Evolutionary conservation across 768 basidiomycete genomes (phyloP), one percentile per base, ranked within the genome.

Genomic region (Auricularia heimuer): DNA sequence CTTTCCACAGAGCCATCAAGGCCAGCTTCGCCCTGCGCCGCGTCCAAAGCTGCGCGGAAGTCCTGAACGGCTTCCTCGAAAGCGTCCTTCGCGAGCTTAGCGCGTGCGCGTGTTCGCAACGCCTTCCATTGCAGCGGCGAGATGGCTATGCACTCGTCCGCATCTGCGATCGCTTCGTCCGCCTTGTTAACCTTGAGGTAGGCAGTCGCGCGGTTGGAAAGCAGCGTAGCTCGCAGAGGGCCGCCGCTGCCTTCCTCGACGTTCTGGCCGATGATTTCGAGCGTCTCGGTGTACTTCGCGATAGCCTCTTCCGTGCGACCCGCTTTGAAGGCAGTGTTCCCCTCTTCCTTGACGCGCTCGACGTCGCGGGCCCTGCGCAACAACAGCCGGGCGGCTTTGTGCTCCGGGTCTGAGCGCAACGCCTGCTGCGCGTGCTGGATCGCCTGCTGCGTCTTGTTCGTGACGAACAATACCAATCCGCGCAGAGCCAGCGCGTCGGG

Each of bases 201-300:
- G 0, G 92, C 87, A 1, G 90, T 91, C 1, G 93, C 93, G 3
- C 92, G 85, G 70, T 95, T 95, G 2, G 88, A 90, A 8, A 93
- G 76, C 3, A 95, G 75, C 1, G 88, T 87, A 1, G 91, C 89
- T 12, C 89, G 85, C 34, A 94, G 87, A 64, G 88, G 84, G 7
- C 92, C 92, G 18, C 93, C 92, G 68, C 83, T 83, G 1, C 84
- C 87, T 73, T 93, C 91, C 54, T 88, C 86, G 42, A 85, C 83
- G 3, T 75, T 74, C 21, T 82, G 79, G 24, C 91, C 90, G 54
- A 92, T 83, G 29, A 36, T 4, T 24, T 70, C 71, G 36, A 95
- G 75, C 3, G 89, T 85, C 66, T 88, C 87, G 3, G 79, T 78
- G 70, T 95, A 95, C 69, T 82, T 86, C 0, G 79, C 78, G 7